phyloP scores from a whole-genome alignment of 2,329 filamentous ascomycete species.

The Diaporthe capsici region DNA sequence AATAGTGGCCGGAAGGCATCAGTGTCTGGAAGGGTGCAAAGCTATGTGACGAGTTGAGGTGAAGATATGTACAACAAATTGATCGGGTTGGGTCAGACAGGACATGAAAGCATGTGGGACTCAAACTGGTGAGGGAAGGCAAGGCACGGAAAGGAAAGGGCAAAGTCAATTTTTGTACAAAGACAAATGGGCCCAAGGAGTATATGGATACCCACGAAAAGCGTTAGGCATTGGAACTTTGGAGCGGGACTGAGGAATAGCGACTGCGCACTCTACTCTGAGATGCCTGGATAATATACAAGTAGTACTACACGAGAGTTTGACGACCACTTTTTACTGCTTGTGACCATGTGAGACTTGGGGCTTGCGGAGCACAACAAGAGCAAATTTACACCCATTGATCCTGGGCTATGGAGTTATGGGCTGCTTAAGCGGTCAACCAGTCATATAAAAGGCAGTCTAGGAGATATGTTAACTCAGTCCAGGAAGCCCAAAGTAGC shows the following conservation, averaged over 20 bases:
- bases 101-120: not conserved
- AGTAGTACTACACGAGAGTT: not conserved
- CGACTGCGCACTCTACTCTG: not conserved
- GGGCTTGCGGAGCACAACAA: not conserved
- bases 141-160: not conserved
- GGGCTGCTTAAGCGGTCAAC: no score
- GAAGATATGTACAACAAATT: constrained; percentile 9
- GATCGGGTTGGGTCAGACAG: not conserved
- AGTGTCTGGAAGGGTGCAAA: not conserved
- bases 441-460: no score
- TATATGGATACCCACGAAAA: constrained; percentile 28
- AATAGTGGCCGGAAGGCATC: no score
- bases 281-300: constrained; percentile 20
- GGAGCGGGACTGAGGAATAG: not conserved
- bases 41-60: not conserved
- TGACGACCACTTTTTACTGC: not conserved
- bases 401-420: no score
- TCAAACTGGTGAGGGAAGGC: not conserved
- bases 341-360: not conserved
- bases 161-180: not conserved
- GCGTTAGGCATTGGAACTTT: not conserved
- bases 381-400: no score
- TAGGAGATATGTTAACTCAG: not conserved
- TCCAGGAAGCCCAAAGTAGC: not conserved
- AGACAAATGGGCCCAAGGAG: not conserved